Conservation (phyloP, 768 basidiomycete genomes). For the Exsudoporus frostii region DNA sequence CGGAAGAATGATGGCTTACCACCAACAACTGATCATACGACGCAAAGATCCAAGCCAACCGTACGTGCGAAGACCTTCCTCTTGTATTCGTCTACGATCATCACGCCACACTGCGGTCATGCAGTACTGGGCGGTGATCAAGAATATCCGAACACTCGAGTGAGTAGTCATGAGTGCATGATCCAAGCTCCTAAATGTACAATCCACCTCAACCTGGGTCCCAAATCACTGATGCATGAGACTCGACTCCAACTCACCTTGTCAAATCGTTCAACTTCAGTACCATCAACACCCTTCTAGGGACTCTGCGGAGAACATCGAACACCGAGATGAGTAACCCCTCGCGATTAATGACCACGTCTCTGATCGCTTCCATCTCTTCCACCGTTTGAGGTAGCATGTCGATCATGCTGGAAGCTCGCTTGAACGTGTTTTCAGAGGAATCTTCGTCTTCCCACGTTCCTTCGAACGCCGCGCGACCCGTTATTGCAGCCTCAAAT, state of each 20-base stretch:
- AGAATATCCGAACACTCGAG: slow-evolving; percentile 82
- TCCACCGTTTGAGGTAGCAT: slow-evolving; percentile 66
- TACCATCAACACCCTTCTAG: slow-evolving; percentile 79
- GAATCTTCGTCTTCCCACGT: slow-evolving; percentile 44
- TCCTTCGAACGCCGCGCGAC: slow-evolving; percentile 70
- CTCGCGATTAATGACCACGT: slow-evolving; percentile 78
- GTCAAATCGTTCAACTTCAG: slow-evolving; percentile 86
- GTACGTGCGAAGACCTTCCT: slow-evolving; percentile 45
- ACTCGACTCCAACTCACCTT: slow-evolving; percentile 39
- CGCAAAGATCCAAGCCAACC: slow-evolving; percentile 46
- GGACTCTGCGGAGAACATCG: slow-evolving; percentile 81
- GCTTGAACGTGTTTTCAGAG: slow-evolving; percentile 38
- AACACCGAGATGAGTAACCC: slow-evolving; percentile 84
- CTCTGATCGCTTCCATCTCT: slow-evolving; percentile 79
- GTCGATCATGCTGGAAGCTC: slow-evolving; percentile 77
- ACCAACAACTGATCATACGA: slow-evolving; percentile 65
- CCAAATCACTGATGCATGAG: neutral
- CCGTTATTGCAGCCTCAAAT: slow-evolving; percentile 92
- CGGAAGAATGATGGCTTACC: slow-evolving; percentile 44
- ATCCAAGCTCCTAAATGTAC: slow-evolving; percentile 64
- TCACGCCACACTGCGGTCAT: slow-evolving; percentile 74
- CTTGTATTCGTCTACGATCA: slow-evolving; percentile 52
- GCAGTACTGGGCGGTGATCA: slow-evolving; percentile 90
- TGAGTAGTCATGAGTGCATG: slow-evolving; percentile 85
- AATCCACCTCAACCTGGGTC: neutral